Evolutionary conservation across 2,329 filamentous ascomycete species (phyloP).

Genomic region (Aspergillus eucalypticola): DNA sequence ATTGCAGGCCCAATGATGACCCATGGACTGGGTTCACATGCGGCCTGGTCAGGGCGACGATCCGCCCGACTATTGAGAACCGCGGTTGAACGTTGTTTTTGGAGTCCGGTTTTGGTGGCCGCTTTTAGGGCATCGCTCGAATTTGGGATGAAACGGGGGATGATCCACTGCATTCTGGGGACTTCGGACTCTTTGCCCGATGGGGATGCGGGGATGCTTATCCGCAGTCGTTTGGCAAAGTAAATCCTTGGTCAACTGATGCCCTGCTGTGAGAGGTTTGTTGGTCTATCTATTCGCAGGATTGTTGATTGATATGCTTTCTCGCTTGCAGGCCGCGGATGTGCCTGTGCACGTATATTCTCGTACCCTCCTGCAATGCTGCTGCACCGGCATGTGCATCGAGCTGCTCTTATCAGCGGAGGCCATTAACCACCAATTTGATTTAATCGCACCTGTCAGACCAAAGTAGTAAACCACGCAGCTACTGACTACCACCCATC

Average conservation of each 20-base stretch:
- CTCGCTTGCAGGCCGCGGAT: too few species aligned
- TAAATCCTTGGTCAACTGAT: background rate
- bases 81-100: slow-evolving; percentile 16
- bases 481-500: background rate
- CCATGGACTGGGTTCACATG: slow-evolving; percentile 14
- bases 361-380: too few species aligned
- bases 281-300: background rate
- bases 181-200: background rate
- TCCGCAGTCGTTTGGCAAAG: background rate
- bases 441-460: too few species aligned
- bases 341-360: too few species aligned
- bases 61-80: slow-evolving; percentile 20
- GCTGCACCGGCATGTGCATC: background rate
- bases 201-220: background rate
- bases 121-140: slow-evolving; percentile 7
- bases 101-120: background rate
- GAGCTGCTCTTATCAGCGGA: background rate
- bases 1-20: slow-evolving; percentile 9
- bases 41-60: slow-evolving; percentile 15
- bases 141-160: slow-evolving; percentile 4
- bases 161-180: slow-evolving; percentile 4
- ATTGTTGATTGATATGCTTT: background rate
- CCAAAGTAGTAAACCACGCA: background rate
- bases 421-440: background rate
- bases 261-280: background rate